Percentiles rank a stretch among this genome's conserved stretches.
phyloP scores from a whole-genome alignment of 345 rosid species.

The Jatropha curcas region DNA sequence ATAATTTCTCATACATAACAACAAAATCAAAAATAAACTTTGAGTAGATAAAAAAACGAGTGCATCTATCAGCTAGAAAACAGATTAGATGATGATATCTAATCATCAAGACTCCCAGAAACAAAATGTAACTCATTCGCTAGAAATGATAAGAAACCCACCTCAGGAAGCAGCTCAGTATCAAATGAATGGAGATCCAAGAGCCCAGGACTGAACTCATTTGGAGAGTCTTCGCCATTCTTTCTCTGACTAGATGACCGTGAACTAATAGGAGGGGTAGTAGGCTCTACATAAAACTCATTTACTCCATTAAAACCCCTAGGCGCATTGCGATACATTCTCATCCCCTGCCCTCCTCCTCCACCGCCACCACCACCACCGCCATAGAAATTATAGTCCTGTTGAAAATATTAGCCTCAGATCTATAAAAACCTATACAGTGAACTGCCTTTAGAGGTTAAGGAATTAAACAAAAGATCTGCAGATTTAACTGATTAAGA shows the following conservation, averaged over 20 bases:
- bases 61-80: not conserved
- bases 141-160: conserved; percentile 22
- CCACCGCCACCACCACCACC: conserved; percentile 56
- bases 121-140: not conserved
- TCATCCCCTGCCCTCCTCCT: conserved; percentile 56
- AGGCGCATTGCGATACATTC: conserved; percentile 61
- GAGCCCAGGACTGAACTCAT: conserved; percentile 93
- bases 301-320: conserved; percentile 65
- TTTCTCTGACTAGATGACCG: conserved; percentile 58
- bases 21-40: not conserved
- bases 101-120: not conserved
- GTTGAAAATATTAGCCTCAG: conserved; percentile 20
- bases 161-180: conserved; percentile 97
- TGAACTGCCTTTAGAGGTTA: not conserved
- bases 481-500: not conserved
- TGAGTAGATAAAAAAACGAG: not conserved
- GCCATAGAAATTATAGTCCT: conserved; percentile 81
- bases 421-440: conserved; percentile 21
- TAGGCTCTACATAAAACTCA: conserved; percentile 71
- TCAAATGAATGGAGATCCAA: conserved; percentile 95
- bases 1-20: not conserved
- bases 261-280: conserved; percentile 71
- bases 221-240: conserved; percentile 64
- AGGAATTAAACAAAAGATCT: not conserved
- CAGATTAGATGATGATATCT: not conserved